These are phyloP conservation scores for Areca catechu DNA, from an alignment of 176 grass and related monocot genomes.

Conservation along the genomic window DNA sequence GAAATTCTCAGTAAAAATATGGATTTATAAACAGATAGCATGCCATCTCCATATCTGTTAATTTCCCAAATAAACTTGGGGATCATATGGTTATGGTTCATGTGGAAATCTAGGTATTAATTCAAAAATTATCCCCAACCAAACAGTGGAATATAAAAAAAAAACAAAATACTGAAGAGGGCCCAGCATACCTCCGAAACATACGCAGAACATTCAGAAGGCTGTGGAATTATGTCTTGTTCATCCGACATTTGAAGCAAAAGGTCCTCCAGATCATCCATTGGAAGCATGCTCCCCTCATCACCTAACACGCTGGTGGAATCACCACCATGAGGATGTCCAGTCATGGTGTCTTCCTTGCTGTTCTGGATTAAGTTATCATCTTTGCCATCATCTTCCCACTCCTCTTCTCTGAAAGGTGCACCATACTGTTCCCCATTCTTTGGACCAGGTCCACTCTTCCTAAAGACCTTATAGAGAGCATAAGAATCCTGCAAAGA, in stretches of 20 bases:
- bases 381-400: slow-evolving; percentile 19
- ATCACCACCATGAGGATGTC: slow-evolving; percentile 5
- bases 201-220: not conserved
- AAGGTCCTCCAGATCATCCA: slow-evolving; percentile 4
- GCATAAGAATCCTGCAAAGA: slow-evolving; percentile 43
- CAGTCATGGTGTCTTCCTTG: not conserved
- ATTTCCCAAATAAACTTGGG: no score
- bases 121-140: no score
- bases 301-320: not conserved
- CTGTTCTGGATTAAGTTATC: slow-evolving; percentile 2
- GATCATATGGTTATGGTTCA: no score
- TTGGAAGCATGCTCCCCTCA: not conserved
- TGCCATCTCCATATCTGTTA: no score
- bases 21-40: no score
- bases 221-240: not conserved
- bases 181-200: slow-evolving; percentile 7
- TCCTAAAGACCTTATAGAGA: slow-evolving; percentile 93
- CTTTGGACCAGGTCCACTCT: slow-evolving; percentile 87
- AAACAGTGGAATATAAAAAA: no score
- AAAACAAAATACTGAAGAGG: no score
- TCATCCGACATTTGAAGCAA: slow-evolving; percentile 12
- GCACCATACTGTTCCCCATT: slow-evolving; percentile 98
- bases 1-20: no score
- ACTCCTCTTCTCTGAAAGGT: slow-evolving; percentile 81
- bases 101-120: no score